Base-by-base conservation (phyloP, 1,139 yeast genomes). In the Lipomyces yarrowii region DNA sequence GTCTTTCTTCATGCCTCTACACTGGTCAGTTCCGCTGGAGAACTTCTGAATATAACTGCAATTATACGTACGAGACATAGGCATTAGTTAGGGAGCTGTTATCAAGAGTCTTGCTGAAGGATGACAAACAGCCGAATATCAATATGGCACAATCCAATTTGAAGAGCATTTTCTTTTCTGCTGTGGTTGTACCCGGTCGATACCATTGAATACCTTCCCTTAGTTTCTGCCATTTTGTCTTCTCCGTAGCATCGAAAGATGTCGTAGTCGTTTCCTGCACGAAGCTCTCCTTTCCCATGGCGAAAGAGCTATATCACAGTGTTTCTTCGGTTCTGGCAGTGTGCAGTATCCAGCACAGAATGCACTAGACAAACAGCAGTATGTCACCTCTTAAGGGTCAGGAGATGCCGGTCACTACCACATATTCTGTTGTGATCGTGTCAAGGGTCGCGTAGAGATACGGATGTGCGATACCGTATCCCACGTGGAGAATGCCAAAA, bases 101-200 rank as follows among this genome's bases (percentile, higher is more conserved):
- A 71, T 86, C 69, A 32, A 65, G 48, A 13, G 60, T 63, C 59
- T 64, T 65, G 32, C 60, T 57, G 57, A 65, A 65, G 2, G 63
- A 55, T n/a, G 68, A 65, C 56, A 65, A 56, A 26, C 68, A 65
- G 11, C 68, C 68, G 56, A 65, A 65, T 18, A 62, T 37, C 71
- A 87, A 75, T 63, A 87, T 79, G 65, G 87, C 76, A 13, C 81
- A 52, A 71, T 87, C 90, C 56, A 86, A 77, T 71, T 84, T 86
- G 65, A 83, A 69, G 60, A 72, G 78, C 42, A 68, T 39, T 42
- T 48, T 57, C 60, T 62, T 64, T 35, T 67, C 70, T 23, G 57
- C 53, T 7, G 35, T n/a, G 11, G 67, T 61, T 26, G 64, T 64
- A 18, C 69, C 68, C 1, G 64, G 68, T 6, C 66, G 60, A 51